A percentile compares a stretch with the other conserved stretches of the same genome.
Evolutionary conservation across 2,329 filamentous ascomycete species (phyloP).

Genomic region (Pestalotiopsis sp.): DNA sequence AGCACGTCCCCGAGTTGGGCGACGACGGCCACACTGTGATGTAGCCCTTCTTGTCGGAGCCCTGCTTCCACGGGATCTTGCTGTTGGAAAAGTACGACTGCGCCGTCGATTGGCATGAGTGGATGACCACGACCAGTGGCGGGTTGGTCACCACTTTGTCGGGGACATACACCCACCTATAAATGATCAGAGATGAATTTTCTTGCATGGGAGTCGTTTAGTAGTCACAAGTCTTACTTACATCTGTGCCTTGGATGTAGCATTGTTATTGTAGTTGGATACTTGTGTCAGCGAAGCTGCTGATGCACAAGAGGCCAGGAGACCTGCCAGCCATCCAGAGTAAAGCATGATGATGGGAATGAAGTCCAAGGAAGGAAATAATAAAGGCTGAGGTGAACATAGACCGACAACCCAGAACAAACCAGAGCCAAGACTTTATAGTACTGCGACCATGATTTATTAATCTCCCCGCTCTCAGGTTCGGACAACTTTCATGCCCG

Average conservation of each 20-base stretch:
- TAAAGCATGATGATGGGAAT: not conserved
- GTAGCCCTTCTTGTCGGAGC: conserved; percentile 37
- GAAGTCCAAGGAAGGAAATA: not conserved
- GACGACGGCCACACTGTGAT: conserved; percentile 54
- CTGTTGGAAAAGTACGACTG: conserved; percentile 38
- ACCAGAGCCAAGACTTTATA: conserved; percentile 1
- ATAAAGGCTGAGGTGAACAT: not conserved
- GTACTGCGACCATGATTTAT: not conserved
- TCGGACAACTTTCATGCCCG: not conserved
- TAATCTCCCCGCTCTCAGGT: not conserved
- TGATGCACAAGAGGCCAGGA: not conserved
- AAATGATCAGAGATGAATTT: not conserved
- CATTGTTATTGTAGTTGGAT: conserved; percentile 36
- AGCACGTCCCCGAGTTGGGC: conserved; percentile 53
- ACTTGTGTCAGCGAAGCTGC: conserved; percentile 35
- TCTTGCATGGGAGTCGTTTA: conserved; percentile 10
- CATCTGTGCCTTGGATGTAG: conserved; percentile 38
- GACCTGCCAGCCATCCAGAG: not conserved
- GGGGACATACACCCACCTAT: conserved; percentile 37
- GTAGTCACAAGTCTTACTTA: conserved; percentile 19
- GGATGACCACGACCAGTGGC: conserved; percentile 38
- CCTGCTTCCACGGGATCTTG: conserved; percentile 37
- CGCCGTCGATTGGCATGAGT: conserved; percentile 39
- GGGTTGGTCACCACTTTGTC: conserved; percentile 37
- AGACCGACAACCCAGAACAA: not conserved